Percentiles rank a stretch among this genome's conserved stretches.
Evolutionary conservation across 345 rosid genomes (phyloP).

Genomic region (Sisymbrium altissimum): DNA sequence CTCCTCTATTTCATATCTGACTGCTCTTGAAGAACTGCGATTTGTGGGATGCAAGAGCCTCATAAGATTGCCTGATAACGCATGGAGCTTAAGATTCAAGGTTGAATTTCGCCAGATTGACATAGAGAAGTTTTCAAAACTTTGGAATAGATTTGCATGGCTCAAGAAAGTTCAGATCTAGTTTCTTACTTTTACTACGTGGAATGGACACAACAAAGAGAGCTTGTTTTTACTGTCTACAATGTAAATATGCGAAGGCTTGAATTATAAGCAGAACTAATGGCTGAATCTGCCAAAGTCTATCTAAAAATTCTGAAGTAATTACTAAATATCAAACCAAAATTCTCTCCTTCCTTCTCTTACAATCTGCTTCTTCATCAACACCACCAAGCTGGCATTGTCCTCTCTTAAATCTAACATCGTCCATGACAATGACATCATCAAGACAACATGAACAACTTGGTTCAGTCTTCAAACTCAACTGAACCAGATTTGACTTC

Average conservation of each 20-base stretch:
- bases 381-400: conserved; percentile 4
- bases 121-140: conserved; percentile 19
- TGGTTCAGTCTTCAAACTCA: neutral
- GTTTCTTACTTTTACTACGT: neutral
- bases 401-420: conserved; percentile 16
- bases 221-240: neutral
- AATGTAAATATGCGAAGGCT: neutral
- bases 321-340: neutral
- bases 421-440: conserved; percentile 3
- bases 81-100: conserved; percentile 21
- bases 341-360: conserved; percentile 2
- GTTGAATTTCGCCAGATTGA: conserved; percentile 27
- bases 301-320: no score
- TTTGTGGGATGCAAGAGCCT: conserved; percentile 1
- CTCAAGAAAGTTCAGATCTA: conserved; percentile 16
- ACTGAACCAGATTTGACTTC: conserved; percentile 16
- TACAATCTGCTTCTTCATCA: conserved; percentile 6
- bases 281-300: no score
- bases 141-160: conserved; percentile 25
- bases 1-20: conserved; percentile 5
- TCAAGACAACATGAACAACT: neutral
- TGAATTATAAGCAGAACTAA: no score
- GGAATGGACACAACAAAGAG: neutral
- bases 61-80: conserved; percentile 14
- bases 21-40: conserved; percentile 29